phyloP scores from a whole-genome alignment of 2,329 filamentous ascomycete species.

The Xylariaceae sp. region DNA sequence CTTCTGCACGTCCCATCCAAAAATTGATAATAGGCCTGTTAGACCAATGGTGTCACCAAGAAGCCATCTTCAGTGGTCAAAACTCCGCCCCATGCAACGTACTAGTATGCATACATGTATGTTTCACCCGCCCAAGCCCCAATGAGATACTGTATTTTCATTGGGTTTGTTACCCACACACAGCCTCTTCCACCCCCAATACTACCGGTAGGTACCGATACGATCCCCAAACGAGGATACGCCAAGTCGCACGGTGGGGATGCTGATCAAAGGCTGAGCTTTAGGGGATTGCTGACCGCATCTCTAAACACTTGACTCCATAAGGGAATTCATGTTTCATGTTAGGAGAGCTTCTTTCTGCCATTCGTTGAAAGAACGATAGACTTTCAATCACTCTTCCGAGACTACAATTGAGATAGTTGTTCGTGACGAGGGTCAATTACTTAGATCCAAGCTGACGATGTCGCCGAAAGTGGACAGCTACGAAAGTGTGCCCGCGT shows the following conservation, averaged over 20 bases:
- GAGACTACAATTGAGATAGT: too few relatives aligned
- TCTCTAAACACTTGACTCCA: background rate
- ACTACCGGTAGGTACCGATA: too few relatives aligned
- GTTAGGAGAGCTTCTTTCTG: background rate
- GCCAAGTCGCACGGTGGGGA: background rate
- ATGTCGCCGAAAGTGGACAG: constrained; percentile 15
- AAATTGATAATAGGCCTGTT: background rate
- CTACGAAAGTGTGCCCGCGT: background rate
- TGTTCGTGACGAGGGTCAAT: background rate
- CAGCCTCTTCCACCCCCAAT: too few relatives aligned
- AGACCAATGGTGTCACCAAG: background rate
- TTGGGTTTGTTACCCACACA: constrained; percentile 1
- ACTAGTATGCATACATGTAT: constrained; percentile 6
- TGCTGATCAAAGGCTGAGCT: background rate
- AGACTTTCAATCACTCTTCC: background rate
- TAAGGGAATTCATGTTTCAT: too few relatives aligned
- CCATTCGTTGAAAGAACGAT: background rate
- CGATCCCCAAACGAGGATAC: background rate
- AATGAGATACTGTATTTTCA: background rate
- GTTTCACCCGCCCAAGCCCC: constrained; percentile 9
- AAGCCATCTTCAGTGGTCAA: background rate
- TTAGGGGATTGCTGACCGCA: background rate
- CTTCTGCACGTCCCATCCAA: too few relatives aligned
- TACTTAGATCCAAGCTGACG: constrained; percentile 1
- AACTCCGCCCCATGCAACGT: constrained; percentile 21